phyloP scores from a whole-genome alignment of 352 stramenopile genomes.

The Pythium scleroteichum region DNA sequence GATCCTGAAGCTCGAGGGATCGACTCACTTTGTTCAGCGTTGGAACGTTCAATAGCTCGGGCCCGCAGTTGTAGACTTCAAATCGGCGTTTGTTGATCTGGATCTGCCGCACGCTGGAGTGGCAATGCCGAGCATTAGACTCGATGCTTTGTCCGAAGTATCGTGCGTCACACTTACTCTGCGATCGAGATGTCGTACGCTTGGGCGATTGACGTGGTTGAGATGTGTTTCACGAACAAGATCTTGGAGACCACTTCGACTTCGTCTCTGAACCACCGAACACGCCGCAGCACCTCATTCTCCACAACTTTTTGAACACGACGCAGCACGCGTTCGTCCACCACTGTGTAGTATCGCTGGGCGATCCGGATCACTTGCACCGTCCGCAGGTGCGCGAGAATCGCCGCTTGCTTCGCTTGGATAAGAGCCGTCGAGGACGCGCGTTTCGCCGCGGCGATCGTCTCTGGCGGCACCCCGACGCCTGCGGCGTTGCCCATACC shows the following conservation, averaged over 20 bases:
- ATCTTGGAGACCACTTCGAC: slow-evolving; percentile 61
- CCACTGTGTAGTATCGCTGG: slow-evolving; percentile 44
- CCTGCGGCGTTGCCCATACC: slow-evolving; percentile 54
- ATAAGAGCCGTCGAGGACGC: slow-evolving; percentile 27
- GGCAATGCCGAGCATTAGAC: background rate
- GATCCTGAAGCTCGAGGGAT: slow-evolving; percentile 25
- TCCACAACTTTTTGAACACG: slow-evolving; percentile 52
- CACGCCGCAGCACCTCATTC: slow-evolving; percentile 43
- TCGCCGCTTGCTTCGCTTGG: slow-evolving; percentile 31
- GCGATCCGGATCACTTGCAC: slow-evolving; percentile 38
- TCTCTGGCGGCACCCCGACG: slow-evolving; percentile 34
- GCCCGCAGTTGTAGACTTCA: slow-evolving; percentile 34
- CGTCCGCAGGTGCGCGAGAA: slow-evolving; percentile 37
- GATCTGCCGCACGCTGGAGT: slow-evolving; percentile 46
- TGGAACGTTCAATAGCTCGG: slow-evolving; percentile 31
- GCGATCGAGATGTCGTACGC: slow-evolving; percentile 50
- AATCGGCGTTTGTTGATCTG: slow-evolving; percentile 49
- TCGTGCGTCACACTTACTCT: slow-evolving; percentile 37
- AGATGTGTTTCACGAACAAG: slow-evolving; percentile 66
- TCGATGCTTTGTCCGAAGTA: too few relatives aligned
- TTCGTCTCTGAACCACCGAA: slow-evolving; percentile 44
- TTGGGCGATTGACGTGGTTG: slow-evolving; percentile 50
- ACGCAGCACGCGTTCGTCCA: slow-evolving; percentile 57
- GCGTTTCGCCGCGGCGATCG: slow-evolving; percentile 26
- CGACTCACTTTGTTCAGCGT: slow-evolving; percentile 27